phyloP scores from a whole-genome alignment of 805 yeast species.

The Candida stauntonica region DNA sequence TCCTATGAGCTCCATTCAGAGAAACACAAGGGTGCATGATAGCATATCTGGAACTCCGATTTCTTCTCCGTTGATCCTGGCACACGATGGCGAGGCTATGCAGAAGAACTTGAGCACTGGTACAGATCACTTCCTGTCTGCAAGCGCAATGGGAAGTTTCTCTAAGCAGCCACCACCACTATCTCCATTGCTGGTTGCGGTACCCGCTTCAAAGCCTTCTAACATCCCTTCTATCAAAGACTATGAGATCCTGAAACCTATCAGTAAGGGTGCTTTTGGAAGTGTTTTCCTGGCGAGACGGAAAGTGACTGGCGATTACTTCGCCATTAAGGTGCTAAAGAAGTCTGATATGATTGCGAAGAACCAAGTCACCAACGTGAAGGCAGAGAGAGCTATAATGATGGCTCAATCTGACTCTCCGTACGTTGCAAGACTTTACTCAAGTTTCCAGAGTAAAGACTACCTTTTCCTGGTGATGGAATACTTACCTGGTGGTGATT shows the following conservation, averaged over 20 bases:
- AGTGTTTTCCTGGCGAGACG: slow-evolving; percentile 85
- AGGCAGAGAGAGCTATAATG: slow-evolving; percentile 95
- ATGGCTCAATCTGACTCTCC: slow-evolving; percentile 94
- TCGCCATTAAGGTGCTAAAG: slow-evolving; percentile 87
- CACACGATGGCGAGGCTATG: slow-evolving; percentile 36
- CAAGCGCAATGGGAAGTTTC: slow-evolving; percentile 16
- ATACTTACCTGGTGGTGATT: slow-evolving; percentile 92
- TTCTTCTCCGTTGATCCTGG: slow-evolving; percentile 53
- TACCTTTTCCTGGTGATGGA: slow-evolving; percentile 94
- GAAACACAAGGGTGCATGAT: slow-evolving; percentile 35
- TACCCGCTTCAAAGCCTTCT: slow-evolving; percentile 48
- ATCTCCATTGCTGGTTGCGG: slow-evolving; percentile 74
- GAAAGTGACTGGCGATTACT: slow-evolving; percentile 86
- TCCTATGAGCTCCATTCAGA: slow-evolving; percentile 59
- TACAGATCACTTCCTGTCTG: slow-evolving; percentile 26
- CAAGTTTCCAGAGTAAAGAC: slow-evolving; percentile 84
- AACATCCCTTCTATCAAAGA: slow-evolving; percentile 72
- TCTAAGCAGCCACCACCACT: slow-evolving; percentile 70
- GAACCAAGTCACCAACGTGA: slow-evolving; percentile 92
- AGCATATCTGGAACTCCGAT: slow-evolving; percentile 39
- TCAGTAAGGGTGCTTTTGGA: slow-evolving; percentile 97
- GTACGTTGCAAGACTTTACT: slow-evolving; percentile 83
- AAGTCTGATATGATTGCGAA: slow-evolving; percentile 96
- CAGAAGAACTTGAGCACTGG: slow-evolving; percentile 25
- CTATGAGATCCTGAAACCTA: slow-evolving; percentile 87